Base-by-base conservation (phyloP, 164 flowering plant genomes). In the Platanus orientalis region DNA sequence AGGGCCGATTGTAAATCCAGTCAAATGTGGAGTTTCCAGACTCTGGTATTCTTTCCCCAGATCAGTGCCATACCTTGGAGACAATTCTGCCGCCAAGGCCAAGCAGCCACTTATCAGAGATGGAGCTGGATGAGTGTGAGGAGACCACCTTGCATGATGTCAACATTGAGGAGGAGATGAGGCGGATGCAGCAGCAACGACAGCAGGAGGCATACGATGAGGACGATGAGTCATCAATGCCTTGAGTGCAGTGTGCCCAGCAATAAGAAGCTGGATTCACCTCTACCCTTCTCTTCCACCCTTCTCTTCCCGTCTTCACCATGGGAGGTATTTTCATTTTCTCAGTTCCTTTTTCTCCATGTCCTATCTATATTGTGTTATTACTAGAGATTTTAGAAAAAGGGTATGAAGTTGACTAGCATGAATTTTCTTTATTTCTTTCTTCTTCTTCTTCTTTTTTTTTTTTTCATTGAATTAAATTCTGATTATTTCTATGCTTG, bases 211-310 rank as follows among this genome's bases (percentile, higher is more conserved):
- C 80, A 19, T 81, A 81, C 42, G 80, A 80, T 47, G 87, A 80
- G 57, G 88, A 81, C 17, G 81, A 80, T 21, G 83, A 81, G 29
- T 57, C 69, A 7, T 24, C 70, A 19, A 66, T 58, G 63, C 83
- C 75, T 0, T 70, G 88, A 7, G 81, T 87, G 64, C 90, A 81
- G 64, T 87, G 93, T 72, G 87, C 84, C 25, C 93, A 87, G 71
- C 93, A 87, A 54, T 84, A 71, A 60, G 12, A 36, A 7, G 9
- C 42, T 36, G 42, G 42, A 10, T 36, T 36, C 42, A 3, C 10
- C 42, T 7, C 42, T 36, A 3, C 42, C 42, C 42, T 7, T 10
- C 42, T 36, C 12, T 36, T 36, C 42, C 9, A 36, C 42, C 42
- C 4, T 36, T 14, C 42, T 36, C 13, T 14, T 3, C 42, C 5